Base-by-base conservation (phyloP, 345 rosid genomes). In the Schrenkiella parvula region DNA sequence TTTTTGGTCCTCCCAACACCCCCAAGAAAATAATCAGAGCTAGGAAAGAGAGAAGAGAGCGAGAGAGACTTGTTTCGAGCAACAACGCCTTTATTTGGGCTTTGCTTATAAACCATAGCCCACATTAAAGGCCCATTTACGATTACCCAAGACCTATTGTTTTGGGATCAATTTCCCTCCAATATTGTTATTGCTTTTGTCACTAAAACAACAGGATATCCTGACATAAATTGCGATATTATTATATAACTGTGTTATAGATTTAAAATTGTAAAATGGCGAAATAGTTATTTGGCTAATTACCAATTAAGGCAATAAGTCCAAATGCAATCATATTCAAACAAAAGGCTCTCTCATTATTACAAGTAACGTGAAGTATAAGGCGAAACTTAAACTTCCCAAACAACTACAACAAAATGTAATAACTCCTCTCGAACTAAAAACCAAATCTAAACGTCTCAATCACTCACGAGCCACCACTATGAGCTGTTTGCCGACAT, bases 401-500 rank as follows among this genome's bases (percentile, higher is more conserved):
- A 56, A 21, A 69, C 35, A 43, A 56, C 37, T 14, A 56, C 17
- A 56, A 41, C 31, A 68, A 8, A 39, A 1, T n/a, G 46, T 34
- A 22, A 50, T 32, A 14, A 65, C 3, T 34, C 46, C 7, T 23
- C 19, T 46, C 68, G 19, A 44, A 48, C 57, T 19, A 4, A 22
- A n/a, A 51, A 22, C n/a, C 52, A 26, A 6, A 51, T 15, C 9
- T 17, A 1, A 61, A 54, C 60, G 8, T 64, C 67, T 60, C 22
- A 22, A 53, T 83, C 78, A 86, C 22, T 87, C 81, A 15, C 13
- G 67, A 62, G 81, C 65, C 52, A 87, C 84, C 2, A 10, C 71
- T 2, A 87, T 71, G 6, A 84, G 70, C 29, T 83, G 89, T 51
- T 87, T 87, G 4, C 89, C 91, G 2, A 83, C 77, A 48, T 83